Conservation (phyloP, 2,329 filamentous ascomycete species). For the Penicillium digitatum region DNA sequence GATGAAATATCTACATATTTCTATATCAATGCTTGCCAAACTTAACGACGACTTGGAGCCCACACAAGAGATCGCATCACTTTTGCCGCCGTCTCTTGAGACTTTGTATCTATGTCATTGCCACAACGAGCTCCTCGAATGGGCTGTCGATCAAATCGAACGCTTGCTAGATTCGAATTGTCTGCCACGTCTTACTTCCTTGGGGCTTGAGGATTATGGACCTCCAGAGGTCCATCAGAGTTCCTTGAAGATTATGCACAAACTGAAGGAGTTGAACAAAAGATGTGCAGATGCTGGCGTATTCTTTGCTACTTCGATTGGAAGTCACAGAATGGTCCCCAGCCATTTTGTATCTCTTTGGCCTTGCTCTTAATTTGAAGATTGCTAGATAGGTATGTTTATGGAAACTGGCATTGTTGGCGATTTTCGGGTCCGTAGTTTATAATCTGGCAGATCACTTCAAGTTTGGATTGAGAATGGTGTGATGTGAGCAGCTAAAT, state of each 20-base stretch:
- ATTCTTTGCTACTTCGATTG: background rate
- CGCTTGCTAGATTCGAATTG: background rate
- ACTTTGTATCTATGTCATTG: slow-evolving; percentile 3
- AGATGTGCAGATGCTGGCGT: background rate
- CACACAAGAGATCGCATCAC: background rate
- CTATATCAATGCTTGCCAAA: background rate
- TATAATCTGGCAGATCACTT: background rate
- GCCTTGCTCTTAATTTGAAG: background rate
- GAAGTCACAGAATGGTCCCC: background rate
- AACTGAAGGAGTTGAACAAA: background rate
- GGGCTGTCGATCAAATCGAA: background rate
- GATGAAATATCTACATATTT: background rate
- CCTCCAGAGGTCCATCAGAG: background rate
- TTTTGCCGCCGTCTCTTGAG: slow-evolving; percentile 1
- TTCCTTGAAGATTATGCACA: background rate
- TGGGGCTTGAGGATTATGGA: background rate
- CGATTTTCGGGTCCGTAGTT: background rate
- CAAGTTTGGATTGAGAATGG: background rate
- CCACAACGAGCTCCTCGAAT: background rate
- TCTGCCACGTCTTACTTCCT: background rate
- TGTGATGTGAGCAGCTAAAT: background rate
- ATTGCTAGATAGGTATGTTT: background rate
- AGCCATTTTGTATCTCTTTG: background rate
- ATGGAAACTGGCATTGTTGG: background rate
- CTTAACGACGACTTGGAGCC: background rate